Evolutionary conservation across 140 eudicot genomes (phyloP).

Genomic region (Ambrosia hybrid): DNA sequence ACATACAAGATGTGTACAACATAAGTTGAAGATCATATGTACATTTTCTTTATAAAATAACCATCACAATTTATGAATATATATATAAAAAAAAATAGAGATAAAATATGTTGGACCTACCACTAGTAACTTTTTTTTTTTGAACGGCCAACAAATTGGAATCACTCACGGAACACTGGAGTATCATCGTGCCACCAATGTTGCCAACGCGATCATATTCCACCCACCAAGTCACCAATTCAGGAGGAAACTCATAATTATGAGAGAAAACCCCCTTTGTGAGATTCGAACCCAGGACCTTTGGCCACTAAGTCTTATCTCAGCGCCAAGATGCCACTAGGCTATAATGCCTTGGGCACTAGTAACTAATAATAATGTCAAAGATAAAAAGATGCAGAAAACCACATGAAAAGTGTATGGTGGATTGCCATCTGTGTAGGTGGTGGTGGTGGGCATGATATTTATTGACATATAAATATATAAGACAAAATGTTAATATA

Average conservation of each 20-base stretch:
- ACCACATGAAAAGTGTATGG: slow-evolving; percentile 40
- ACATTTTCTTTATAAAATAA: background rate
- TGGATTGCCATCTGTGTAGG: slow-evolving; percentile 38
- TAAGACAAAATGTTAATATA: background rate
- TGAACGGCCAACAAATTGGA: no score
- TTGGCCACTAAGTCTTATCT: no score
- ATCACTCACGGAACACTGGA: no score
- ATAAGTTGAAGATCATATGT: background rate
- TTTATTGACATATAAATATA: slow-evolving; percentile 11
- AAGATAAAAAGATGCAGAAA: slow-evolving; percentile 43
- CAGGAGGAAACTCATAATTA: no score
- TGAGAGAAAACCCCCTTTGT: no score
- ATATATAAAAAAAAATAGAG: slow-evolving; percentile 1
- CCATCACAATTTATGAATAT: background rate
- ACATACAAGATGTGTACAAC: background rate
- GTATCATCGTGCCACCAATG: no score
- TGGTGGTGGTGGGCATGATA: slow-evolving; percentile 27
- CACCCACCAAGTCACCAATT: no score
- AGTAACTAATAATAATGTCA: slow-evolving; percentile 27
- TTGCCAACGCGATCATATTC: no score
- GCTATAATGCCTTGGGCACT: no score
- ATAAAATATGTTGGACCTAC: slow-evolving; percentile 29
- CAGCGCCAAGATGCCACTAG: no score
- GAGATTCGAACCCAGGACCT: no score
- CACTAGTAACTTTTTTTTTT: slow-evolving; percentile 1